Evolutionary conservation across 2,329 filamentous ascomycete species (phyloP), one percentile per base, ranked within the genome.

Genomic region (Hymenoscyphus repandus): DNA sequence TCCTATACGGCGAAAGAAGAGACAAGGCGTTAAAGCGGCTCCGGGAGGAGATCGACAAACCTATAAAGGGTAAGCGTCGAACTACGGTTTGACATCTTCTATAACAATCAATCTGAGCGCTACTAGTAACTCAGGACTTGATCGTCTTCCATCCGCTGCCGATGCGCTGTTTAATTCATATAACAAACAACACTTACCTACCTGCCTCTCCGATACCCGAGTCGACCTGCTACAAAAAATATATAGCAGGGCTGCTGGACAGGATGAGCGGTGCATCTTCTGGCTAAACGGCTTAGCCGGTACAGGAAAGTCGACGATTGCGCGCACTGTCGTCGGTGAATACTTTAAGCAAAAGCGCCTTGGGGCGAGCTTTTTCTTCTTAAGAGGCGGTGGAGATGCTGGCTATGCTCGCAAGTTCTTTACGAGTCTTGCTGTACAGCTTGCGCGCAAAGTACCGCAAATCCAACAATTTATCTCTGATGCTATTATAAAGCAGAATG

Each of bases 271-370:
- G 22, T 49, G 46, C 30, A 60, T 63, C 33, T 62, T 60, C 45
- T 72, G 66, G 68, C 58, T 72, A 6, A 63, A 62, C 30, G 67
- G 68, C 11, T 64, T 66, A 57, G 22, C 22, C 22, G 22, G 22
- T 7, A 27, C 22, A 27, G 22, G 22, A 7, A 27, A 27, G 22
- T 27, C 51, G 2, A 53, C 51, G 13, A 47, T 53, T 44, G 42
- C 51, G 2, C 43, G 38, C 1, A 55, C 53, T 15, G 34, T 20
- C 64, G 68, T 38, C 60, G 57, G 12, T 4, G 42, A 12, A 44
- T 55, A 40, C 40, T 33, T 13, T 44, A 31, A 52, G 12, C 1
- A 50, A 27, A 22, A 39, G n/a, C 15, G 18, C 39, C 55, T 6
- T 33, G 22, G 22, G 22, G 22, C 22, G 4, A 27, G 22, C 22